These are phyloP conservation scores for Trypanosoma brucei DNA, from an alignment of 208 protist genomes.

Conservation along the genomic window DNA sequence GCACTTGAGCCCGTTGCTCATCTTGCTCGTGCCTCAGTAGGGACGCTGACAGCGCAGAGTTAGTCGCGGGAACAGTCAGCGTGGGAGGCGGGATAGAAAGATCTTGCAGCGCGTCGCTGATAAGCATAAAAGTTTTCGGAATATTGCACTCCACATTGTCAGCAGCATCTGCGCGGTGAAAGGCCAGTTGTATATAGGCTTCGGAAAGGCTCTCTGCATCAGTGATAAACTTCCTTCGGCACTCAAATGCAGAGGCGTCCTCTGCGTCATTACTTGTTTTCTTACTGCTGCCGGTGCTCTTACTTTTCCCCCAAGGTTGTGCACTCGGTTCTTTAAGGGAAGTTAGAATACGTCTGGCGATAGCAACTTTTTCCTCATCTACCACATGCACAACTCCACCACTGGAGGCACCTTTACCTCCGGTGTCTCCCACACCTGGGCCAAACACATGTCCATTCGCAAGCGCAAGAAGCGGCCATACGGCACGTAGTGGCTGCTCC, in stretches of 20 bases:
- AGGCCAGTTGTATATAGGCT: slow-evolving; percentile 81
- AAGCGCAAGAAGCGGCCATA: slow-evolving; percentile 78
- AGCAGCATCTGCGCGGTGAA: slow-evolving; percentile 23
- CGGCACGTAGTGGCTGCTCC: slow-evolving; percentile 46
- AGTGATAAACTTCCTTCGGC: slow-evolving; percentile 19
- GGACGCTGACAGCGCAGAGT: not conserved
- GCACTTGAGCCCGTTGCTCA: slow-evolving; percentile 4
- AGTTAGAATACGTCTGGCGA: slow-evolving; percentile 27
- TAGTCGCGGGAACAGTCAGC: slow-evolving; percentile 11
- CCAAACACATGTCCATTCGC: slow-evolving; percentile 52
- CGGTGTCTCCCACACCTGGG: slow-evolving; percentile 2
- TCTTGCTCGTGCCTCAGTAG: not conserved
- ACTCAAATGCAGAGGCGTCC: not conserved
- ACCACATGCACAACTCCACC: slow-evolving; percentile 23
- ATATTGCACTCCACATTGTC: slow-evolving; percentile 24
- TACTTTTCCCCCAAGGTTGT: not conserved
- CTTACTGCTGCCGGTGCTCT: not conserved
- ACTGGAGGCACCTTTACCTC: not conserved
- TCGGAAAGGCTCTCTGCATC: slow-evolving; percentile 54
- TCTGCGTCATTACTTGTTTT: not conserved
- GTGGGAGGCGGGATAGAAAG: slow-evolving; percentile 45
- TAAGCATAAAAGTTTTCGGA: slow-evolving; percentile 30
- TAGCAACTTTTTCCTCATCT: slow-evolving; percentile 31
- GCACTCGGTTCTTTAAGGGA: slow-evolving; percentile 6
- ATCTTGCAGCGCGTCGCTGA: slow-evolving; percentile 24